A percentile compares a stretch with the other conserved stretches of the same genome.
Evolutionary conservation across 2,329 filamentous ascomycete genomes (phyloP).

Genomic region (Hypoxylon sp.): DNA sequence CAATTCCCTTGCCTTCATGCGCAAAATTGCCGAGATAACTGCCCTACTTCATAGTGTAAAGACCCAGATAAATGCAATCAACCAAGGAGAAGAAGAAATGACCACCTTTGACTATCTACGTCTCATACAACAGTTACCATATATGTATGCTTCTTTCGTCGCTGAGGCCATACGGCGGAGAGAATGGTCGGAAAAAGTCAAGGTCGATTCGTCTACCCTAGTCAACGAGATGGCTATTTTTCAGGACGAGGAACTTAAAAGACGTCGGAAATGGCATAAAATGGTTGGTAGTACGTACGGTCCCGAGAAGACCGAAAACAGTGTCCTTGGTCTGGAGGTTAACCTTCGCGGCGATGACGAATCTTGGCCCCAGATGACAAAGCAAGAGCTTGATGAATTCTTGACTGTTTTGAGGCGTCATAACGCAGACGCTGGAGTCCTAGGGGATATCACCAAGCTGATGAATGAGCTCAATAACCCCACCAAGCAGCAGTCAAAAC

Average conservation of each 20-base stretch:
- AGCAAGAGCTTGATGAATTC: constrained; percentile 83
- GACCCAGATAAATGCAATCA: constrained; percentile 78
- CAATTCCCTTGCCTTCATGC: constrained; percentile 82
- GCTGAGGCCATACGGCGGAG: constrained; percentile 87
- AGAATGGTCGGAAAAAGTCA: constrained; percentile 94
- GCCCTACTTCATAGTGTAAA: constrained; percentile 80
- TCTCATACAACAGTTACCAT: constrained; percentile 85
- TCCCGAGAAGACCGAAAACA: constrained; percentile 75
- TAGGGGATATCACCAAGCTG: constrained; percentile 81
- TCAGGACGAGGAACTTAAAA: constrained; percentile 91
- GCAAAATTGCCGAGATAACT: constrained; percentile 84
- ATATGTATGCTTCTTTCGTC: constrained; percentile 90
- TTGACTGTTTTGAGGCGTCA: constrained; percentile 75
- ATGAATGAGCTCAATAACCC: constrained; percentile 85
- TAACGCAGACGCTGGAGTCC: constrained; percentile 74
- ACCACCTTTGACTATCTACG: constrained; percentile 86
- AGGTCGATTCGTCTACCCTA: constrained; percentile 85
- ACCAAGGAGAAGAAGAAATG: constrained; percentile 80
- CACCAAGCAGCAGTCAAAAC: constrained; percentile 87
- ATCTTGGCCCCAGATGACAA: constrained; percentile 82
- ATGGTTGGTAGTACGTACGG: constrained; percentile 82
- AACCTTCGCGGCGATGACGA: constrained; percentile 86
- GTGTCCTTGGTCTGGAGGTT: constrained; percentile 84
- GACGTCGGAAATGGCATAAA: constrained; percentile 91
- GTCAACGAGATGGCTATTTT: constrained; percentile 94